A percentile compares a stretch with the other conserved stretches of the same genome.
phyloP scores from a whole-genome alignment of 139 green algal species.

The Mesotaenium endlicherianum region DNA sequence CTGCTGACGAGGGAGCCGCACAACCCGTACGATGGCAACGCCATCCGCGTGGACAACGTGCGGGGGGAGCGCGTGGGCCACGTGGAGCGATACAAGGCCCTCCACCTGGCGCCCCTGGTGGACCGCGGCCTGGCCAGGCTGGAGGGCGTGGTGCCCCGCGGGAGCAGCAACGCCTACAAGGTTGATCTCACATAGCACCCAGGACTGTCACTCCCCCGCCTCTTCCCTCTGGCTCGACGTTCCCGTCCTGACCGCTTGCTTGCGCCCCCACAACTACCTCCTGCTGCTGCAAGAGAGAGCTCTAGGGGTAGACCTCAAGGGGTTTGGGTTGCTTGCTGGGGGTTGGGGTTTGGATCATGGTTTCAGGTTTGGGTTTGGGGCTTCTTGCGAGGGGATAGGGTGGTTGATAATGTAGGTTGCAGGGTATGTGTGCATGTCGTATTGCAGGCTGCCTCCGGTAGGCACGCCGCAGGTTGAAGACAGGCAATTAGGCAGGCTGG shows the following conservation, averaged over 20 bases:
- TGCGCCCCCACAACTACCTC: not conserved
- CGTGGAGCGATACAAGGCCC: slow-evolving; percentile 20
- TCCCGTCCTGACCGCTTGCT: not conserved
- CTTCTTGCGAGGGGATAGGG: not conserved
- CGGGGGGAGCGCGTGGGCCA: slow-evolving; percentile 20
- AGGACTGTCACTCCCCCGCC: not conserved
- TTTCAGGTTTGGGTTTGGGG: not conserved
- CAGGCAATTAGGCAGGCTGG: not conserved
- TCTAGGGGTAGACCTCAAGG: too few species aligned
- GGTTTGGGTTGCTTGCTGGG: too few species aligned
- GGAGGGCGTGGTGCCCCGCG: slow-evolving; percentile 9
- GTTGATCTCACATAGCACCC: not conserved
- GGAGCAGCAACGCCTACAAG: slow-evolving; percentile 17
- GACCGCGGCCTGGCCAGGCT: not conserved
- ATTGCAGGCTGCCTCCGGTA: not conserved
- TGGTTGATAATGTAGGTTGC: not conserved
- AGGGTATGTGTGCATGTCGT: not conserved
- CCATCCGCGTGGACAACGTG: slow-evolving; percentile 68
- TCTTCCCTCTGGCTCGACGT: not conserved
- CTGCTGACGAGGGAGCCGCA: slow-evolving; percentile 59
- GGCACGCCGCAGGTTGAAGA: not conserved
- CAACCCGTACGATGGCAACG: slow-evolving; percentile 66
- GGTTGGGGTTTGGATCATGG: not conserved
- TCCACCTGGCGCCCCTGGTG: slow-evolving; percentile 21
- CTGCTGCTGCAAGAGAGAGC: not conserved